Percentiles rank a stretch among this genome's conserved stretches.
Conservation (phyloP, 306 rosid genomes). For the Begonia masoniana region DNA sequence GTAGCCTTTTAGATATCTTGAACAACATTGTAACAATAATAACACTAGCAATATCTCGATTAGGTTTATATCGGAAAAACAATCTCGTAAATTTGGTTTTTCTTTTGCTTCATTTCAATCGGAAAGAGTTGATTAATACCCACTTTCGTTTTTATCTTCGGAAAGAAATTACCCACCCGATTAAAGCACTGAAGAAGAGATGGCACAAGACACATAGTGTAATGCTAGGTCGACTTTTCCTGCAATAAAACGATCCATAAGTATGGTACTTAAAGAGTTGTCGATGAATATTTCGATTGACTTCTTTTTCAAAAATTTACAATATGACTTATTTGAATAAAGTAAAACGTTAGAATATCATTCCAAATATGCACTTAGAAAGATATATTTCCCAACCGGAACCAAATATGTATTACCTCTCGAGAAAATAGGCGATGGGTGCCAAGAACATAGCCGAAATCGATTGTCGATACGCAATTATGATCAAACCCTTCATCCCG, state of each 20-base stretch:
- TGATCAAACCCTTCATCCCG: slow-evolving; percentile 38
- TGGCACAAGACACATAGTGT: slow-evolving; percentile 27
- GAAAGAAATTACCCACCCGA: slow-evolving; percentile 41
- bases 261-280: neutral
- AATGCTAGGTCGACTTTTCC: slow-evolving; percentile 40
- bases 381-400: neutral
- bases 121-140: too few species aligned
- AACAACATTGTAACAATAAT: too few species aligned
- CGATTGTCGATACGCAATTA: slow-evolving; percentile 50
- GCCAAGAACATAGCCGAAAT: slow-evolving; percentile 53
- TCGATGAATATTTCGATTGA: too few species aligned
- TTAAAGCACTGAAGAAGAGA: slow-evolving; percentile 60
- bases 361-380: neutral
- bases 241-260: slow-evolving; percentile 10
- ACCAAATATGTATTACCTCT: slow-evolving; percentile 24
- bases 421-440: slow-evolving; percentile 57
- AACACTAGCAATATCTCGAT: too few species aligned
- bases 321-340: too few species aligned
- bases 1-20: neutral
- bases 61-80: too few species aligned
- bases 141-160: too few species aligned
- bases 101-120: too few species aligned
- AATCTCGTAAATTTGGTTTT: too few species aligned
- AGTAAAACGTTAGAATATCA: neutral
- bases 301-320: too few species aligned